These are phyloP conservation scores for Fusarium sp. DNA, from an alignment of 2,329 filamentous ascomycete species.

Conservation along the genomic window DNA sequence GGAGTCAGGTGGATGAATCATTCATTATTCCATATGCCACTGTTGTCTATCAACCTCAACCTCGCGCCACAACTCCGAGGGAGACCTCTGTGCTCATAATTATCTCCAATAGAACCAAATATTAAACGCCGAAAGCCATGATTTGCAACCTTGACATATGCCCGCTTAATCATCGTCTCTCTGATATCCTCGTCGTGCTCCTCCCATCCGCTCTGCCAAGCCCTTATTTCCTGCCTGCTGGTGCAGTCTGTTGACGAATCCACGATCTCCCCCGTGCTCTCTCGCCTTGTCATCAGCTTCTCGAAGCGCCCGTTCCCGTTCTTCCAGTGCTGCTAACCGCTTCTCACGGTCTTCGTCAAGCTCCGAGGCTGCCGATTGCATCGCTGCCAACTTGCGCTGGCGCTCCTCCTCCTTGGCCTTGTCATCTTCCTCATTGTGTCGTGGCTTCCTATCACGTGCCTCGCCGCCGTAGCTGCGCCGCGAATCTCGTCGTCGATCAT, in stretches of 20 bases:
- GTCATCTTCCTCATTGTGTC: constrained; percentile 40
- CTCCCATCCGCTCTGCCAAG: constrained; percentile 64
- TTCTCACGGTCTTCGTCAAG: constrained; percentile 78
- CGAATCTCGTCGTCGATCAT: constrained; percentile 45
- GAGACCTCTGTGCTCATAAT: neutral
- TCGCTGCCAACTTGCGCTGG: constrained; percentile 76
- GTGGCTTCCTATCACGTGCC: constrained; percentile 38
- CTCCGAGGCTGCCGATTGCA: constrained; percentile 77
- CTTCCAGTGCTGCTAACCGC: constrained; percentile 74
- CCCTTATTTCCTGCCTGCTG: constrained; percentile 66
- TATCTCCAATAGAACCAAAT: neutral
- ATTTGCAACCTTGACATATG: neutral
- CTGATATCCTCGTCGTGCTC: constrained; percentile 59
- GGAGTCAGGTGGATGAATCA: neutral
- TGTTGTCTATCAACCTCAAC: neutral
- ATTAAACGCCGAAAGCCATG: neutral
- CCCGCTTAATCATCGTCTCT: constrained; percentile 57
- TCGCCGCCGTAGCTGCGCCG: constrained; percentile 35
- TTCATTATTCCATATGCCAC: neutral
- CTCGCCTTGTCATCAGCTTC: constrained; percentile 76
- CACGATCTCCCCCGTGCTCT: constrained; percentile 71
- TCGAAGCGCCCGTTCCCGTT: constrained; percentile 71
- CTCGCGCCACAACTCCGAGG: neutral
- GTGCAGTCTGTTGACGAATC: constrained; percentile 74
- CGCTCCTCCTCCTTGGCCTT: constrained; percentile 64